Evolutionary conservation across 2,329 filamentous ascomycete species (phyloP).

Genomic region (Xylogone sp.): DNA sequence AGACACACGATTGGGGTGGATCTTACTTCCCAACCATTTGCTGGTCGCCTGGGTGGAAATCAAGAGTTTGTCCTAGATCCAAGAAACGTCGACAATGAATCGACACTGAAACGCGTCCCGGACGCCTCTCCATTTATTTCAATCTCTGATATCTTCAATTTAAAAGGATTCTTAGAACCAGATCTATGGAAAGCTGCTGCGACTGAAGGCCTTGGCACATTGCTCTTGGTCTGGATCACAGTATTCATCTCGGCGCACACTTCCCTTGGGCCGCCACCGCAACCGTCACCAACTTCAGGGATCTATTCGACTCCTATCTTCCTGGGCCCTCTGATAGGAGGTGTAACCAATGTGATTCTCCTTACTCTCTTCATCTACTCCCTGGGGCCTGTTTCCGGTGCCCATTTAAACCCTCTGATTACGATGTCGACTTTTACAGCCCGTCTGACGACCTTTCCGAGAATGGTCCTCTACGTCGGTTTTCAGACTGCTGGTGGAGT

Average conservation of each 20-base stretch:
- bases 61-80: constrained; percentile 30
- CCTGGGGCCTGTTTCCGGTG: constrained; percentile 43
- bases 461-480: constrained; percentile 42
- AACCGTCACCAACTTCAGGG: constrained; percentile 4
- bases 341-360: constrained; percentile 25
- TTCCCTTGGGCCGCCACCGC: constrained; percentile 5
- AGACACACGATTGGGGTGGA: neutral
- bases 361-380: constrained; percentile 45
- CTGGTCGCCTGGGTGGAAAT: constrained; percentile 33
- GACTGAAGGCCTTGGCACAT: constrained; percentile 34
- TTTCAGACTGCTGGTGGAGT: constrained; percentile 41
- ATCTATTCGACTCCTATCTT: constrained; percentile 16
- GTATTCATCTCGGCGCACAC: constrained; percentile 1
- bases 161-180: constrained; percentile 28
- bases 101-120: constrained; percentile 27
- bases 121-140: constrained; percentile 39
- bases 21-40: constrained; percentile 19
- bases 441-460: constrained; percentile 42
- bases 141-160: constrained; percentile 30
- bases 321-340: constrained; percentile 26
- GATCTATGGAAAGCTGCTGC: constrained; percentile 37
- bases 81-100: constrained; percentile 15
- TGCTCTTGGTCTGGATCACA: constrained; percentile 9
- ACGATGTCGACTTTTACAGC: constrained; percentile 50
- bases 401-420: constrained; percentile 50